These are phyloP conservation scores for Peronosclerospora sorghi DNA, from an alignment of 352 stramenopile species.

Conservation along the genomic window DNA sequence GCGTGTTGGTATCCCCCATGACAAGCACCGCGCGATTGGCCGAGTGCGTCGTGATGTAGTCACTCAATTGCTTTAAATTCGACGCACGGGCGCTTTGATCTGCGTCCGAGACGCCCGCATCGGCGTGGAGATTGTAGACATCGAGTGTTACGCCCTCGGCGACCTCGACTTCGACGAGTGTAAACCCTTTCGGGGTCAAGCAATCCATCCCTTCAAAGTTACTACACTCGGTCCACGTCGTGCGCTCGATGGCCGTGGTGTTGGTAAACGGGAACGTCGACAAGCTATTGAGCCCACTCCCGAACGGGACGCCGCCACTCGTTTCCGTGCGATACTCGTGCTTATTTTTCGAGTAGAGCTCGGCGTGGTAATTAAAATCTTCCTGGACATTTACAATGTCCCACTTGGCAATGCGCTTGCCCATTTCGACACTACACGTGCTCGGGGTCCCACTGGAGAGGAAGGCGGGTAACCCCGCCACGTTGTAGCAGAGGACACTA, in stretches of 20 bases:
- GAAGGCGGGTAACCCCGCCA: slow-evolving; percentile 30
- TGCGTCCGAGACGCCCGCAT: slow-evolving; percentile 19
- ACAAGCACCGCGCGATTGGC: slow-evolving; percentile 35
- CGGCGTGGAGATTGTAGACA: slow-evolving; percentile 44
- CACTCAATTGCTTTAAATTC: slow-evolving; percentile 36
- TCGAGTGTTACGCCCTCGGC: slow-evolving; percentile 29
- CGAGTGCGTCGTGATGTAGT: slow-evolving; percentile 32
- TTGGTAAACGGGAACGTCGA: slow-evolving; percentile 31
- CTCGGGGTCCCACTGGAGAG: slow-evolving; percentile 35
- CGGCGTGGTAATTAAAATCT: slow-evolving; percentile 32
- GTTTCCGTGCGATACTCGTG: slow-evolving; percentile 33
- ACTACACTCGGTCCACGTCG: slow-evolving; percentile 34
- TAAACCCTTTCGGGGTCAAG: slow-evolving; percentile 50
- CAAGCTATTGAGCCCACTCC: slow-evolving; percentile 39
- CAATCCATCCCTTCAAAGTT: slow-evolving; percentile 36
- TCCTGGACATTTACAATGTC: slow-evolving; percentile 34
- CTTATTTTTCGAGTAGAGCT: slow-evolving; percentile 29
- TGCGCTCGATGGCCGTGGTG: slow-evolving; percentile 21
- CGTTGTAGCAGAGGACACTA: slow-evolving; percentile 34
- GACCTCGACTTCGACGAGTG: slow-evolving; percentile 28
- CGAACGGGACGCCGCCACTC: slow-evolving; percentile 33
- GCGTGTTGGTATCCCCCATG: slow-evolving; percentile 47
- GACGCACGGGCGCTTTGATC: slow-evolving; percentile 23
- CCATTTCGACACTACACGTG: slow-evolving; percentile 32
- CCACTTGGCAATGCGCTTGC: slow-evolving; percentile 30